Evolutionary conservation across 2,329 filamentous ascomycete species (phyloP), one percentile per base, ranked within the genome.

Genomic region (Colletotrichum lupini): DNA sequence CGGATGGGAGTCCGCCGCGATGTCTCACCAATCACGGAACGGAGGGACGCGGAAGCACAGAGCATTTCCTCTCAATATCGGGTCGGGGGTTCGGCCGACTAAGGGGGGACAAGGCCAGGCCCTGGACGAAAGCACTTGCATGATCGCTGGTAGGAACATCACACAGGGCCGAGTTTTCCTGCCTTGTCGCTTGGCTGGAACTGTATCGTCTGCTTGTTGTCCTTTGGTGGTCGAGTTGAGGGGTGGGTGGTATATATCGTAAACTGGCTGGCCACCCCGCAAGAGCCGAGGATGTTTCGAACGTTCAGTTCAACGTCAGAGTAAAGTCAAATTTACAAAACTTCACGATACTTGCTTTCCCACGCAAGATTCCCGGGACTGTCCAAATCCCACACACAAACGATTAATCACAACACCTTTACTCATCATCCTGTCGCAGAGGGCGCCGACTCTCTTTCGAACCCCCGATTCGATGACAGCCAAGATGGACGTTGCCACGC

Each of bases 401-500:
- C 60, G 12, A 32, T 35, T 60, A n/a, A 60, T 49, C 37, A 42
- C 19, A n/a, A 46, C 22, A 12, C 16, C 5, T 11, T 8, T 6
- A 32, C 49, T n/a, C 16, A 37, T 14, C 30, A 19, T 30, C 19
- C 12, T 24, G 55, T 60, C 52, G n/a, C 30, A 26, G 66, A 65
- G 60, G 65, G 56, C 8, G 2, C n/a, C 28, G 52, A n/a, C 55
- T 69, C 55, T 70, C 55, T 70, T 66, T 42, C 12, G 22, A 64
- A 14, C 11, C 24, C 9, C 9, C 59, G 24, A 53, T 35, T 46
- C 55, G 59, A 74, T 73, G 72, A 61, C 74, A 32, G 65, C 49
- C 70, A 79, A 71, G 32, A 76, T 80, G 76, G 81, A 84, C 68
- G 81, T 85, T 72, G 79, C 82, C 16, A 74, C 78, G 56, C 82